Conservation (phyloP, 495 filamentous ascomycete species). For the Beverwykella pulmonaria region DNA sequence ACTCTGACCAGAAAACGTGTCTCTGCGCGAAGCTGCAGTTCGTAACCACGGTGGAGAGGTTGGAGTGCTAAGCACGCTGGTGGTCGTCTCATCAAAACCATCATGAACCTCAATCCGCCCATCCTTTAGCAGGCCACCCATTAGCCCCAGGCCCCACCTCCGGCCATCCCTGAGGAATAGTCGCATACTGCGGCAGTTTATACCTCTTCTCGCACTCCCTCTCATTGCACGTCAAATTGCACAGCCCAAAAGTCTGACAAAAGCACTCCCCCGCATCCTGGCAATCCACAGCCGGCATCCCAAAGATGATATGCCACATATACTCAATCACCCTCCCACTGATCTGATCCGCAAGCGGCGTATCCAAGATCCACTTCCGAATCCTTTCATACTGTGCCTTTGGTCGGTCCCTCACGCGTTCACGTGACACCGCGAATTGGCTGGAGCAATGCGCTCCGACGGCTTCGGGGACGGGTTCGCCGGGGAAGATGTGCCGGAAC, state of each 20-base stretch:
- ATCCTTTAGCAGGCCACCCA: constrained; percentile 35
- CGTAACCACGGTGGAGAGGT: no score
- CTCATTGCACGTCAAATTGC: constrained; percentile 35
- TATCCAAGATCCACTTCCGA: constrained; percentile 28
- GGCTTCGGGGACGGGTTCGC: constrained; percentile 21
- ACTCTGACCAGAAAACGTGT: no score
- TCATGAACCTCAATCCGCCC: constrained; percentile 23
- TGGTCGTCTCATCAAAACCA: no score
- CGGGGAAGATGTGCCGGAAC: constrained; percentile 30
- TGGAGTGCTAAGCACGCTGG: no score
- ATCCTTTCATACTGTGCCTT: constrained; percentile 30
- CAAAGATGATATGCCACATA: constrained; percentile 39
- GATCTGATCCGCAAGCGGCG: constrained; percentile 28
- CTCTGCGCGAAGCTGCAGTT: no score
- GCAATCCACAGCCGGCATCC: constrained; percentile 37
- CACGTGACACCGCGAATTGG: constrained; percentile 39
- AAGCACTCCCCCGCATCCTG: constrained; percentile 38
- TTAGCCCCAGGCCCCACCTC: constrained; percentile 31
- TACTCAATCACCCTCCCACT: constrained; percentile 37
- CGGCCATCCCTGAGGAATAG: constrained; percentile 37
- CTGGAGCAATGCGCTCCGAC: constrained; percentile 36
- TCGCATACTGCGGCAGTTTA: constrained; percentile 30
- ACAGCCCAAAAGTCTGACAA: constrained; percentile 36
- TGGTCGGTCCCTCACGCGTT: constrained; percentile 21
- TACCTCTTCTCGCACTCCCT: constrained; percentile 37